Base-by-base conservation (phyloP, 2,329 filamentous ascomycete species). In the Triangularia setosa region DNA sequence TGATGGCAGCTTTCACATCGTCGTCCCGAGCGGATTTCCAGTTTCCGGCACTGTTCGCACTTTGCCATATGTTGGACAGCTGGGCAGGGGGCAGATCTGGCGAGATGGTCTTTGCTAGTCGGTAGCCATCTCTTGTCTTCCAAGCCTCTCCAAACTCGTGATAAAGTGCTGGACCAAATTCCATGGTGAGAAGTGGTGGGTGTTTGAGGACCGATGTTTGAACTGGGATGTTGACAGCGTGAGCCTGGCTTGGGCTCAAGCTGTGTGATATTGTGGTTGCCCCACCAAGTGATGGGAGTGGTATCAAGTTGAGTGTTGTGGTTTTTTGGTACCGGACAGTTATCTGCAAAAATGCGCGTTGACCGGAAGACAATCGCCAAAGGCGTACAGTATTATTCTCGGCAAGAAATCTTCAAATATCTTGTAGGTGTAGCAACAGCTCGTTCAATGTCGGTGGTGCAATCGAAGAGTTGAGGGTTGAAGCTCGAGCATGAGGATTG, bases 131-230 rank as follows among this genome's bases (percentile, higher is more conserved):
- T 63, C 83, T 81, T 28, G 79, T 76, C 57, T 80, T 76, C 72
- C 93, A 84, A 44, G 91, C 91, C 64, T 84, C 79, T 62, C 85
- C 86, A 75, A 97, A 96, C 65, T 91, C 87, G 52, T 82, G 79
- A 72, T 96, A 90, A 60, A 95, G 79, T 60, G 82, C 79, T 73
- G 57, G 4, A 30, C 30, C 55, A 35, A 69, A 65, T 56, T 93
- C 87, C 92, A 96, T 93, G 62, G 69, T 76, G 66, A 62, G 33
- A 57, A n/a, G 23, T 7, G 40, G 44, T 21, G 21, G 48, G 23
- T 61, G 28, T 7, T 52, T 9, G 21, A 53, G 23, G 7, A 5
- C 9, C 12, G 21, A 28, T 33, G 14, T 58, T 23, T 30, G 25
- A 24, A 1, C 23, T 23, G 48, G 27, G 28, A 1, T 33, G 48